Evolutionary conservation across 1,139 yeast genomes (phyloP).

Genomic region (Protomyces lactucae-debilis): DNA sequence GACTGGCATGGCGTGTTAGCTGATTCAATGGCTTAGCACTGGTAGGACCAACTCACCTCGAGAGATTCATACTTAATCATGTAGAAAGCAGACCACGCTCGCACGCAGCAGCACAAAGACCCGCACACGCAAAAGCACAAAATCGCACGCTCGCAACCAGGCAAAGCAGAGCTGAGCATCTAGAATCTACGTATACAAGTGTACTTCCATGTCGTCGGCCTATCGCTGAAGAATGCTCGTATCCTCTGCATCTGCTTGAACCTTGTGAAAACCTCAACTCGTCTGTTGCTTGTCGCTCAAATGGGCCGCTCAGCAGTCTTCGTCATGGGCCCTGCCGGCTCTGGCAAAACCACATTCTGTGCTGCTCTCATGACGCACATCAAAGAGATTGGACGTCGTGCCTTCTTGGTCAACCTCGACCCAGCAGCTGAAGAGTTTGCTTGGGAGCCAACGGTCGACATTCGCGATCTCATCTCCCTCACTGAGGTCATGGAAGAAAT

Average conservation of each 20-base stretch:
- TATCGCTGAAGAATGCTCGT: no score
- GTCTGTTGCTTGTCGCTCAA: no score
- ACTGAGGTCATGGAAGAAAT: conserved; percentile 89
- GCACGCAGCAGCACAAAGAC: no score
- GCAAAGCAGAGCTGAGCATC: no score
- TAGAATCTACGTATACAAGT: no score
- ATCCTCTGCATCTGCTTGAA: no score
- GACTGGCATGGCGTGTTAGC: neutral
- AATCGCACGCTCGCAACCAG: neutral
- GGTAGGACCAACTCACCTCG: neutral
- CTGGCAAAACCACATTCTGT: conserved; percentile 90
- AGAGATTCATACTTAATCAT: conserved; percentile 1
- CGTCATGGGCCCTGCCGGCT: conserved; percentile 97
- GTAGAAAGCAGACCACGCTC: neutral
- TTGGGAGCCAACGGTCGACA: conserved; percentile 87
- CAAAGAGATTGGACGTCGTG: conserved; percentile 85
- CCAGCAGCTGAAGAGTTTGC: conserved; percentile 97
- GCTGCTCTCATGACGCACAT: conserved; percentile 79
- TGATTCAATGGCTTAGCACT: neutral
- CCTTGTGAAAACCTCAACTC: no score
- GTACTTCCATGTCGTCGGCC: no score
- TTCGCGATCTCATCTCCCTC: conserved; percentile 76
- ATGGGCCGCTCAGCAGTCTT: conserved; percentile 97
- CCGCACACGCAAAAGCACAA: neutral
- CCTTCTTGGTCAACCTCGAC: conserved; percentile 89